These are phyloP conservation scores for Aotearoamyces nothofagi DNA, from an alignment of 2,329 filamentous ascomycete genomes.

Conservation along the genomic window DNA sequence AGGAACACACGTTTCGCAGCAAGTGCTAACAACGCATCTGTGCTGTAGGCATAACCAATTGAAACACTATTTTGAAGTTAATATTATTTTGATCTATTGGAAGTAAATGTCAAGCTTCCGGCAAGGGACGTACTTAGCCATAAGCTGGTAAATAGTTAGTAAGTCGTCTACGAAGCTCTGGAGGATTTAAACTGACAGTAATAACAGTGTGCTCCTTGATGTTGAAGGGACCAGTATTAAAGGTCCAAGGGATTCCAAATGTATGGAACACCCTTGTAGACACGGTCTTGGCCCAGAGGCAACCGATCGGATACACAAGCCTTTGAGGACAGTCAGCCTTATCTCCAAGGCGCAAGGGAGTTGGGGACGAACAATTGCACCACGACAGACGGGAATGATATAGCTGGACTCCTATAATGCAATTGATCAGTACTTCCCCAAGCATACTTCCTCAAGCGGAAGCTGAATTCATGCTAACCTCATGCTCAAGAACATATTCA, in stretches of 20 bases:
- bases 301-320: slow-evolving; percentile 6
- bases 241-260: slow-evolving; percentile 36
- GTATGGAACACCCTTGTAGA: slow-evolving; percentile 23
- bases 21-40: slow-evolving; percentile 55
- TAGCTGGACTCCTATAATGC: slow-evolving; percentile 4
- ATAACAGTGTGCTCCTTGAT: slow-evolving; percentile 57
- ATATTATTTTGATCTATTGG: slow-evolving; percentile 8
- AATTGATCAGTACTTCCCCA: no score
- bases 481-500: slow-evolving; percentile 7
- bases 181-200: slow-evolving; percentile 31
- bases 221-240: slow-evolving; percentile 58
- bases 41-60: slow-evolving; percentile 38
- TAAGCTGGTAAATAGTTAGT: slow-evolving; percentile 35
- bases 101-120: slow-evolving; percentile 45
- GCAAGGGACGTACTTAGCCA: slow-evolving; percentile 18
- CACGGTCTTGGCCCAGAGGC: slow-evolving; percentile 4
- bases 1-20: slow-evolving; percentile 36
- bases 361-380: slow-evolving; percentile 4
- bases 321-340: slow-evolving; percentile 27
- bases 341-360: not conserved
- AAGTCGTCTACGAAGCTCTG: slow-evolving; percentile 21
- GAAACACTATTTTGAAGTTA: slow-evolving; percentile 25
- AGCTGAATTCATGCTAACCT: slow-evolving; percentile 2
- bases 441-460: no score
- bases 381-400: slow-evolving; percentile 4